phyloP scores from a whole-genome alignment of 2,329 filamentous ascomycete genomes.

The Arachnopeziza araneosa region DNA sequence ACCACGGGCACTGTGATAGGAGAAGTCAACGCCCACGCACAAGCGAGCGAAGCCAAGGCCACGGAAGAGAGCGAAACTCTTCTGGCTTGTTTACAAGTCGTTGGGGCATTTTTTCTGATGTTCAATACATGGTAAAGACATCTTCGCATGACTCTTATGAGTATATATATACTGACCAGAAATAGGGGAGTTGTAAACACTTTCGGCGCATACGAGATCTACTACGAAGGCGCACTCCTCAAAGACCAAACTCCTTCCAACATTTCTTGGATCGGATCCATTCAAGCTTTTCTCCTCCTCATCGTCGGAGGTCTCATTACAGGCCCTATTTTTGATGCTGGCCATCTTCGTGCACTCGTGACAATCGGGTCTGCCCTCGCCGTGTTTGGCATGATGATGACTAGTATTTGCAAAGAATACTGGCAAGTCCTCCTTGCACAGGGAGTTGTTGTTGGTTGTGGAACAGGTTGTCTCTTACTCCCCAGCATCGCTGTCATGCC shows the following conservation, averaged over 20 bases:
- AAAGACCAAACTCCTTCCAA: slow-evolving; percentile 31
- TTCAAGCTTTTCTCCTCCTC: slow-evolving; percentile 41
- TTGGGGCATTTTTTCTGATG: slow-evolving; percentile 46
- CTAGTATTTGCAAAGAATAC: slow-evolving; percentile 36
- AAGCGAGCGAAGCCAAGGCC: background rate
- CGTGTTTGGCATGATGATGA: slow-evolving; percentile 41
- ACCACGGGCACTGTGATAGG: background rate
- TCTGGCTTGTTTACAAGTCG: slow-evolving; percentile 49
- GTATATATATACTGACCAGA: background rate
- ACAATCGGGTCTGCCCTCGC: slow-evolving; percentile 24
- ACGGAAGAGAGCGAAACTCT: slow-evolving; percentile 2
- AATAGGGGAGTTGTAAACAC: slow-evolving; percentile 20
- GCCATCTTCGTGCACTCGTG: slow-evolving; percentile 18
- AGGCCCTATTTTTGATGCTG: slow-evolving; percentile 21
- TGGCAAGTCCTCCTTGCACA: slow-evolving; percentile 51
- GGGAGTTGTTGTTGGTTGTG: slow-evolving; percentile 43
- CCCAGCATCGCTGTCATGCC: slow-evolving; percentile 57
- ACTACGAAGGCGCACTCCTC: slow-evolving; percentile 34
- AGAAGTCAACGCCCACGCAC: background rate
- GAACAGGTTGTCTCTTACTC: slow-evolving; percentile 52
- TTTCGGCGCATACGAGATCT: slow-evolving; percentile 37
- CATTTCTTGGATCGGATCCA: slow-evolving; percentile 45
- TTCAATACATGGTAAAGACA: slow-evolving; percentile 48
- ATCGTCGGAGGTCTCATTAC: slow-evolving; percentile 28
- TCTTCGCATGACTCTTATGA: background rate